Conservation (phyloP, 768 basidiomycete species). For the Tricholoma hemisulphureum region DNA sequence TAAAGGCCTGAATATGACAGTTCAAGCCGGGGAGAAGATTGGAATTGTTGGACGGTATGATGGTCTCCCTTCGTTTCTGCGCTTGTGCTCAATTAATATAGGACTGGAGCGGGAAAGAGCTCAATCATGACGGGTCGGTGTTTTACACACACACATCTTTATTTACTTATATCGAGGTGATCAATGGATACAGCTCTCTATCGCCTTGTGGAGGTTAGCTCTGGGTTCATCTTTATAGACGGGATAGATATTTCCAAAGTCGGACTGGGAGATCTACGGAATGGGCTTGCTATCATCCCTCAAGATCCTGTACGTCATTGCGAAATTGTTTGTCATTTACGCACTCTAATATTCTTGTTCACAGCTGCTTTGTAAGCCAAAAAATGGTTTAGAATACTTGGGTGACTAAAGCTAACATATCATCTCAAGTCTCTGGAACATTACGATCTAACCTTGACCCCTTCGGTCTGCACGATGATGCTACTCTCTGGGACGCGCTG, state of each 20-base stretch:
- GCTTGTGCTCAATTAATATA: conserved; percentile 15
- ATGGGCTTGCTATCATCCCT: conserved; percentile 73
- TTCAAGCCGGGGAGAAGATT: conserved; percentile 82
- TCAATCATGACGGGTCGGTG: conserved; percentile 75
- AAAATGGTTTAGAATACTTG: no score
- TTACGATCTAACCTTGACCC: conserved; percentile 88
- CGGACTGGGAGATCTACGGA: conserved; percentile 72
- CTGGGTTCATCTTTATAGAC: conserved; percentile 77
- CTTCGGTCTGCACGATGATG: conserved; percentile 78
- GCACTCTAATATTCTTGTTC: conserved; percentile 3
- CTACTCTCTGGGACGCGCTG: conserved; percentile 83
- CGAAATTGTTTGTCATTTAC: not conserved
- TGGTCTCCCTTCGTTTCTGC: not conserved
- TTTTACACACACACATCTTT: not conserved
- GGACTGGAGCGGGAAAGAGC: conserved; percentile 87
- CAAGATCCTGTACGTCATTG: conserved; percentile 68
- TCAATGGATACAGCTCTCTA: conserved; percentile 53
- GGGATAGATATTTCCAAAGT: conserved; percentile 81
- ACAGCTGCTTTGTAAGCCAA: conserved; percentile 47
- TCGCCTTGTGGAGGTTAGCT: conserved; percentile 76
- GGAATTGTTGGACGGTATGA: conserved; percentile 74
- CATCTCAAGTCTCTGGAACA: conserved; percentile 74
- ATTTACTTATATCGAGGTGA: not conserved
- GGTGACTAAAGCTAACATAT: conserved; percentile 11
- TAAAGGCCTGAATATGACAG: conserved; percentile 72